Conservation (phyloP, 495 filamentous ascomycete genomes). For the Opeltia flavorubescens region DNA sequence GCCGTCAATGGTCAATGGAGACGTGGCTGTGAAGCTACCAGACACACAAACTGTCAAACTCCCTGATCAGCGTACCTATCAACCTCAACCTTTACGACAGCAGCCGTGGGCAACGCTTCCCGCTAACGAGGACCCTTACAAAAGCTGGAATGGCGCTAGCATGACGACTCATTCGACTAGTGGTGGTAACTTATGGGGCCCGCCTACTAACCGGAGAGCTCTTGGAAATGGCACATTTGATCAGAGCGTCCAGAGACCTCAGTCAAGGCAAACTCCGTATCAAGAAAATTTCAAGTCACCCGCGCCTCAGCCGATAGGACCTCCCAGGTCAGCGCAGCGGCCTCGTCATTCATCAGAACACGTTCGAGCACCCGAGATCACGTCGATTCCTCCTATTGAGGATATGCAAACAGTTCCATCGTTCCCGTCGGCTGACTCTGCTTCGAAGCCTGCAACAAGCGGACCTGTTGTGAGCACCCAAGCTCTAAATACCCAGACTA, state of each 20-base stretch:
- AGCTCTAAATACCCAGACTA: neutral
- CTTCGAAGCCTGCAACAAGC: neutral
- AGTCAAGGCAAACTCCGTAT: conserved; percentile 21
- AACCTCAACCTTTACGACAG: conserved; percentile 8
- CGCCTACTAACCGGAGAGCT: conserved; percentile 51
- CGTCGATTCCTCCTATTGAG: conserved; percentile 7
- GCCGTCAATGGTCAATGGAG: conserved; percentile 18
- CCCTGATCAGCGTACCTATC: neutral
- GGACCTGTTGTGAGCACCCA: neutral
- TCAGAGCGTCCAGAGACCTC: conserved; percentile 36
- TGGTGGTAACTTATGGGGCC: conserved; percentile 58
- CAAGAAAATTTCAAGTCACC: conserved; percentile 14
- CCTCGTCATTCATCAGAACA: conserved; percentile 6
- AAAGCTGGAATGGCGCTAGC: conserved; percentile 14
- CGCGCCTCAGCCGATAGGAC: conserved; percentile 14
- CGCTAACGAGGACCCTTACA: conserved; percentile 13
- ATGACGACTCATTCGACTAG: conserved; percentile 23
- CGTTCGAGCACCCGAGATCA: conserved; percentile 5
- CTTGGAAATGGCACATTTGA: conserved; percentile 73
- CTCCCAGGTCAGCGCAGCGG: conserved; percentile 13
- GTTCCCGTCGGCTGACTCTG: conserved; percentile 8
- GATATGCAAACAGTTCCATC: conserved; percentile 16
- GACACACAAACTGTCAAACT: conserved; percentile 1
- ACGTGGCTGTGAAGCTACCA: conserved; percentile 3
- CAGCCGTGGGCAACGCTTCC: conserved; percentile 17